phyloP scores from a whole-genome alignment of 1,139 yeast species.

The Hansenula sp. region DNA sequence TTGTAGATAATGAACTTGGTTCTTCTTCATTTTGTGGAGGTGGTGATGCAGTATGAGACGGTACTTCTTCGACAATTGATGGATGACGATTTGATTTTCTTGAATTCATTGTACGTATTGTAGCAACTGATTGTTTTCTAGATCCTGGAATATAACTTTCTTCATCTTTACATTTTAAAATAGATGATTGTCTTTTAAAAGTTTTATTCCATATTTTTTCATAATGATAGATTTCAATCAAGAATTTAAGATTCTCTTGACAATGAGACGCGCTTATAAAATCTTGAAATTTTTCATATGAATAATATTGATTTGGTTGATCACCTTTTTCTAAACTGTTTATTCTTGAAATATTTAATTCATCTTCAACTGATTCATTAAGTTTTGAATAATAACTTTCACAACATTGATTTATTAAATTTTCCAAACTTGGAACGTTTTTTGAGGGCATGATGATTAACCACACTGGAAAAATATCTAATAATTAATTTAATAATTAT shows the following conservation, averaged over 20 bases:
- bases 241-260: conserved; percentile 41
- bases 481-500: too few species aligned
- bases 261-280: conserved; percentile 32
- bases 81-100: conserved; percentile 12
- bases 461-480: too few species aligned
- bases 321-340: neutral
- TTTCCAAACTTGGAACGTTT: conserved; percentile 18
- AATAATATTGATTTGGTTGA: conserved; percentile 6
- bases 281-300: conserved; percentile 15
- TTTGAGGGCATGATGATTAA: neutral
- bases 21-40: neutral
- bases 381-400: conserved; percentile 17
- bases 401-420: conserved; percentile 23
- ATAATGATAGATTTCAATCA: conserved; percentile 42
- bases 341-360: neutral
- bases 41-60: neutral
- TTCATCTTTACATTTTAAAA: conserved; percentile 25
- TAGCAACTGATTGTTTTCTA: conserved; percentile 17
- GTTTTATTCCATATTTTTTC: conserved; percentile 31
- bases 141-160: neutral
- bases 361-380: conserved; percentile 1
- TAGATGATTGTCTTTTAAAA: conserved; percentile 25
- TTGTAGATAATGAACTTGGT: neutral
- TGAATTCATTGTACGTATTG: conserved; percentile 14
- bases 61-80: conserved; percentile 13